Base-by-base conservation (phyloP, 306 rosid genomes). In the Corylus americana region DNA sequence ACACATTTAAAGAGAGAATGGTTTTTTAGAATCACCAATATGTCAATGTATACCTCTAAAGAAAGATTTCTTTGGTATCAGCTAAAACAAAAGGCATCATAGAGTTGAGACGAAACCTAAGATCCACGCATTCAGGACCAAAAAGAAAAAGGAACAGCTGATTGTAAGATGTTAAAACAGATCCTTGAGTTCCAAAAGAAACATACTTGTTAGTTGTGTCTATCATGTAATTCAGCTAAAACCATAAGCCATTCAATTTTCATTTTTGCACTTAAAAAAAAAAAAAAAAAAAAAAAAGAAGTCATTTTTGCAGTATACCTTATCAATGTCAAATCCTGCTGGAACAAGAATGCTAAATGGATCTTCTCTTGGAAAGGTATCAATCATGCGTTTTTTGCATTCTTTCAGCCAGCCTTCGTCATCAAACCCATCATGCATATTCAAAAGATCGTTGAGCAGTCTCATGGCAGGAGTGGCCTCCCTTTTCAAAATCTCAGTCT, bases 381-480 rank as follows among this genome's bases (percentile, higher is more conserved):
- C 91, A 58, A 70, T n/a, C 97, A 93, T 89, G 80, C 61, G 44
- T 80, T 87, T 93, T 84, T 84, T 90, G 82, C 99, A 90, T 61
- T 90, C 90, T 82, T 87, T 95, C 80, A 93, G 88, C 99, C 97
- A 93, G 76, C 57, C 91, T 51, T 88, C 86, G 75, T 90, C 86
- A 66, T 91, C 83, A 81, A 80, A 74, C 51, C 94, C 96, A 82
- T 93, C 97, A 71, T 93, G 90, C 94, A 93, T 76, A 64, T 87
- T 85, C 91, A 95, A 83, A 74, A 95, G 98, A 70, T 95, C 97
- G 50, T 95, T 91, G 77, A 93, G 97, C 85, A 95, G 80, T 88
- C 91, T 88, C 99, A 91, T 95, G 59, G 98, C 96, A 61, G 92
- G 96, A 73, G 93, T 83, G 68, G 97, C 99, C 84, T 90, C 99